A percentile compares a stretch with the other conserved stretches of the same genome.
phyloP scores from a whole-genome alignment of 1,284 basidiomycete genomes.

The Ceratobasidium sp. region DNA sequence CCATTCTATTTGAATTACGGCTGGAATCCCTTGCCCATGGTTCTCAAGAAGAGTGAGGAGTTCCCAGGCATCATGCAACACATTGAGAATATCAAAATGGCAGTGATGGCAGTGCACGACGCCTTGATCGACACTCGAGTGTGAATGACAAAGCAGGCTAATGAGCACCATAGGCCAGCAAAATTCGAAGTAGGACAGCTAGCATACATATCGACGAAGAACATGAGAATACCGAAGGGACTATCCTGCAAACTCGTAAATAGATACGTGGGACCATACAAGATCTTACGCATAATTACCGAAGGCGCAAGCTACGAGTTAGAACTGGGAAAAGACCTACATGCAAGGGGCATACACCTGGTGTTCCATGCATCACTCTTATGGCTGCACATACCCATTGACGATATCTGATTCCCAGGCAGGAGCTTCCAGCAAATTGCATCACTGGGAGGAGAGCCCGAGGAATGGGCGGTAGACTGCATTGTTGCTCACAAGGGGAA shows the following conservation, averaged over 20 bases:
- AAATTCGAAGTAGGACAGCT: slow-evolving; percentile 41
- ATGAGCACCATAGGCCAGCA: slow-evolving; percentile 45
- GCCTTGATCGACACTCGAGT: slow-evolving; percentile 48
- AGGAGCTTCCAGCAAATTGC: no score
- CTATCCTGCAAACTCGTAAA: not conserved
- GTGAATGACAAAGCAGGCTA: slow-evolving; percentile 48
- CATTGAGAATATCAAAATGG: not conserved
- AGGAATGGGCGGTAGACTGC: no score
- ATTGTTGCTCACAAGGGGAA: not conserved
- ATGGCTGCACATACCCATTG: slow-evolving; percentile 32
- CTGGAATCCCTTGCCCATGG: slow-evolving; percentile 46
- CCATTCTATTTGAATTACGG: slow-evolving; percentile 53
- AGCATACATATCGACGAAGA: no score
- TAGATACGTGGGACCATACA: slow-evolving; percentile 51
- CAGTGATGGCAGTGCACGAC: slow-evolving; percentile 47
- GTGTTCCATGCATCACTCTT: slow-evolving; percentile 45
- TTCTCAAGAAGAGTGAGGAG: not conserved
- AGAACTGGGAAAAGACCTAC: slow-evolving; percentile 48
- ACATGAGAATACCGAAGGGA: no score
- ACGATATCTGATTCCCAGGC: not conserved
- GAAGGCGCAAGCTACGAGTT: slow-evolving; percentile 47
- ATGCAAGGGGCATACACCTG: slow-evolving; percentile 45
- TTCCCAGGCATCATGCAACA: no score
- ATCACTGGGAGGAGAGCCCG: no score
- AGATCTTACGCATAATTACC: slow-evolving; percentile 45